Conservation (phyloP, 176 grass and related monocot species). For the Rhynchospora tenuis region DNA sequence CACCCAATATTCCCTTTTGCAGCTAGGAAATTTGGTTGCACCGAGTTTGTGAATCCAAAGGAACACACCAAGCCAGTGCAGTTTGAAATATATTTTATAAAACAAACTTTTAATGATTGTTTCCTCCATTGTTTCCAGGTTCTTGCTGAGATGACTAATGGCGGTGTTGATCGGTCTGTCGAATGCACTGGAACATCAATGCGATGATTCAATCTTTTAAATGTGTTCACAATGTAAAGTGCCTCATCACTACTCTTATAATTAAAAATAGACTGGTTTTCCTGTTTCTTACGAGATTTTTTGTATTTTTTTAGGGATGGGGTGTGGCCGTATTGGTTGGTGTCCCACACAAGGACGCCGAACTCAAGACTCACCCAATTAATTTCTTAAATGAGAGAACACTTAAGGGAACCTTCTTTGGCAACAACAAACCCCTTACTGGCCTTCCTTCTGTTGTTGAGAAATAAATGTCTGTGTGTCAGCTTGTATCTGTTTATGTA, state of each 20-base stretch:
- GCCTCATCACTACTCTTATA: not conserved
- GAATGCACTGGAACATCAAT: no score
- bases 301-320: slow-evolving; percentile 44
- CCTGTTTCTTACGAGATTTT: not conserved
- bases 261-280: not conserved
- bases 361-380: slow-evolving; percentile 70
- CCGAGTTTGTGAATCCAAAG: slow-evolving; percentile 65
- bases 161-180: no score
- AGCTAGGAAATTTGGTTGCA: slow-evolving; percentile 94
- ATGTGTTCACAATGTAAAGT: slow-evolving; percentile 64
- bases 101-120: no score
- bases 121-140: slow-evolving; percentile 25
- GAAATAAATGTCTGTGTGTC: slow-evolving; percentile 68
- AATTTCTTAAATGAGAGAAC: slow-evolving; percentile 68
- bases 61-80: slow-evolving; percentile 61
- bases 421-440: slow-evolving; percentile 64
- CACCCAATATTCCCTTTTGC: not conserved
- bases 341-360: slow-evolving; percentile 51
- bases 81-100: not conserved
- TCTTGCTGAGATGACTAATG: not conserved
- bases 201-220: slow-evolving; percentile 65
- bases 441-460: slow-evolving; percentile 68
- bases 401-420: slow-evolving; percentile 75
- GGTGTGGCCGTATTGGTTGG: slow-evolving; percentile 68
- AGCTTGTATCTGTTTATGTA: not conserved